Percentiles rank a stretch among this genome's conserved stretches.
Conservation (phyloP, 768 basidiomycete species). For the Trametes cingulata region DNA sequence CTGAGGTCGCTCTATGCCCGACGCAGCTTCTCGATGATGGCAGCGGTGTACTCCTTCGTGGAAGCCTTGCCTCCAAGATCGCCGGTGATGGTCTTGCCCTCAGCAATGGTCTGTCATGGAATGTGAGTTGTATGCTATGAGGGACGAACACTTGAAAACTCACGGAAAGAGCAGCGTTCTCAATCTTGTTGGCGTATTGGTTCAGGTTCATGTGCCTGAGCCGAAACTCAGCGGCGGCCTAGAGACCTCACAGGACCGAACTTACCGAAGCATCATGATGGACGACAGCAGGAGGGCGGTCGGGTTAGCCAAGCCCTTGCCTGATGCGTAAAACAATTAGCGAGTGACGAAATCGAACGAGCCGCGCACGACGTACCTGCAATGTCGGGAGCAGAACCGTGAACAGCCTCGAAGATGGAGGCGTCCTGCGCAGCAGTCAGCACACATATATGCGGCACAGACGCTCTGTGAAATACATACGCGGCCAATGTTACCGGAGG, state of each 20-base stretch:
- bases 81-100: conserved; percentile 93
- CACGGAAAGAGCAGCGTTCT: conserved; percentile 87
- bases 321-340: conserved; percentile 36
- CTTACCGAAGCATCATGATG: conserved; percentile 95
- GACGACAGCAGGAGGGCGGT: conserved; percentile 95
- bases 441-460: conserved; percentile 6
- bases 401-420: conserved; percentile 99
- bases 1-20: conserved; percentile 24
- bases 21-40: conserved; percentile 76
- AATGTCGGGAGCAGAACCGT: conserved; percentile 99
- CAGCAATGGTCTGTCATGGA: conserved; percentile 82
- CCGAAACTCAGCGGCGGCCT: conserved; percentile 28
- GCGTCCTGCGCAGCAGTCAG: conserved; percentile 67
- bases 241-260: conserved; percentile 22
- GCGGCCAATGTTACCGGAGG: conserved; percentile 96
- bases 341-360: neutral
- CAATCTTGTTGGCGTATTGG: conserved; percentile 84
- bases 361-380: conserved; percentile 57
- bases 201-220: conserved; percentile 88
- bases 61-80: conserved; percentile 93
- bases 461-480: conserved; percentile 43
- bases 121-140: neutral
- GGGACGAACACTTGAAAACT: conserved; percentile 33
- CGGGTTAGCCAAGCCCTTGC: conserved; percentile 96
- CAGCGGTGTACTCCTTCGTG: conserved; percentile 85